phyloP scores from a whole-genome alignment of 257 asterid species.

The Solanum paucissectum region DNA sequence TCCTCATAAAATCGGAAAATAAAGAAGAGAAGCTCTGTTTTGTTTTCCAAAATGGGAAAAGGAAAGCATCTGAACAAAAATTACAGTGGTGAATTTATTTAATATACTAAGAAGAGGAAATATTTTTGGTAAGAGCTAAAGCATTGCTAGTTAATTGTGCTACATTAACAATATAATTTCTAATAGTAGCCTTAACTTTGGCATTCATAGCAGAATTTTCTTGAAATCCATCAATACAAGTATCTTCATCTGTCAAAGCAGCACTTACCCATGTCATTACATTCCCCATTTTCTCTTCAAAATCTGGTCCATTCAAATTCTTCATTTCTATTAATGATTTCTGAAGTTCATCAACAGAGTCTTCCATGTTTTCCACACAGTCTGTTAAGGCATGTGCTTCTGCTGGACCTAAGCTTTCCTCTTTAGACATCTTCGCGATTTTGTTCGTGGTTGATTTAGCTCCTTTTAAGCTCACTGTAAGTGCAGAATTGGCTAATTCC shows the following conservation, averaged over 20 bases:
- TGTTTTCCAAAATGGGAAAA: neutral
- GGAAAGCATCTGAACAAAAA: neutral
- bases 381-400: constrained; percentile 8
- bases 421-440: neutral
- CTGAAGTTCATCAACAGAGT: constrained; percentile 6
- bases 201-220: neutral
- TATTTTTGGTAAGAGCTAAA: constrained; percentile 7
- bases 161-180: neutral
- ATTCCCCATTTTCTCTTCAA: constrained; percentile 11
- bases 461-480: neutral
- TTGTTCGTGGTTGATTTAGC: neutral
- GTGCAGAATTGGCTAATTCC: neutral
- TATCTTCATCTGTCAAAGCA: constrained; percentile 15
- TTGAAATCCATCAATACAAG: constrained; percentile 14
- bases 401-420: neutral
- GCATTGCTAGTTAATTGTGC: constrained; percentile 14
- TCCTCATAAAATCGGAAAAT: neutral
- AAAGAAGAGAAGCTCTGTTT: neutral
- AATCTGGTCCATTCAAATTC: constrained; percentile 1
- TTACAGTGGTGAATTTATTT: neutral
- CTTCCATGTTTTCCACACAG: constrained; percentile 7
- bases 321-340: constrained; percentile 3
- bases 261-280: constrained; percentile 16
- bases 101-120: neutral
- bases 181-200: neutral